Evolutionary conservation across 176 grass and related monocot species (phyloP).

Genomic region (Phragmites australis): DNA sequence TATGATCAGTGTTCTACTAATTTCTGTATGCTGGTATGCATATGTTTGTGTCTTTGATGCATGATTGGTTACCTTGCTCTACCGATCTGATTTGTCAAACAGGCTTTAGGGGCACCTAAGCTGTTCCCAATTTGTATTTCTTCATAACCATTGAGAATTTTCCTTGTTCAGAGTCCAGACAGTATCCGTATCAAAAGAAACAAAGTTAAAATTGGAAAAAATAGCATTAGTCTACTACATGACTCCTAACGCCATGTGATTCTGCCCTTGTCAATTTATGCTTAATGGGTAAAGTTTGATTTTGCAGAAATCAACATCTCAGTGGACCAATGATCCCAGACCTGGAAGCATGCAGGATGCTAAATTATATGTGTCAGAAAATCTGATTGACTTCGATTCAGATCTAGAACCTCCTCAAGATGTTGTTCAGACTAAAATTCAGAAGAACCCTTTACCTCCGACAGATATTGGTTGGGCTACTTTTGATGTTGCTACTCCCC

Average conservation of each 20-base stretch:
- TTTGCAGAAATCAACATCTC: slow-evolving; percentile 32
- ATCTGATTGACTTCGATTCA: slow-evolving; percentile 64
- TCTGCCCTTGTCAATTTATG: neutral
- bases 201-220: neutral
- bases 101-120: neutral
- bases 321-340: slow-evolving; percentile 35
- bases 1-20: neutral
- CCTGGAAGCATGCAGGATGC: slow-evolving; percentile 32
- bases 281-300: neutral
- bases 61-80: neutral
- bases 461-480: slow-evolving; percentile 62
- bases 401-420: slow-evolving; percentile 34
- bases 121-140: neutral
- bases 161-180: neutral
- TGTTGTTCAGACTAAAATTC: slow-evolving; percentile 6
- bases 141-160: neutral
- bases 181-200: neutral
- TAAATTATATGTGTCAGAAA: slow-evolving; percentile 42
- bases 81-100: neutral
- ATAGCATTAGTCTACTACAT: neutral
- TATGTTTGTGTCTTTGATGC: neutral
- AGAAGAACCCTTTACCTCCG: slow-evolving; percentile 20
- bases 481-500: slow-evolving; percentile 49
- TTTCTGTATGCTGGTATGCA: neutral
- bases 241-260: neutral